phyloP scores from a whole-genome alignment of 768 basidiomycete species.

The Rhodotorula diobovata region DNA sequence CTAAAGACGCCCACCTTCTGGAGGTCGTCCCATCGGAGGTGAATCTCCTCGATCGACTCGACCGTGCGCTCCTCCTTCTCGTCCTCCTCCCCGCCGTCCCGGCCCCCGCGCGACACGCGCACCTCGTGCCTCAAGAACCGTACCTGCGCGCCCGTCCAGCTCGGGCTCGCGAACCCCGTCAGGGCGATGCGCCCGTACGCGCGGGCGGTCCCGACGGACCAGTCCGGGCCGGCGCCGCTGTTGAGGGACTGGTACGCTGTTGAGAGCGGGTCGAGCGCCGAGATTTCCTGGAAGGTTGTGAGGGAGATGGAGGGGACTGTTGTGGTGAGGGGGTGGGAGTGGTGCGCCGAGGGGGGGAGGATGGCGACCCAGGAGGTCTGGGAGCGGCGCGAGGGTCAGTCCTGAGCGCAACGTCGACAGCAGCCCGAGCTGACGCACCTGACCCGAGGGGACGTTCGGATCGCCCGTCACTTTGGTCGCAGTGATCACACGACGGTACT shows the following conservation, averaged over 20 bases:
- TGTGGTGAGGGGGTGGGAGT: not conserved
- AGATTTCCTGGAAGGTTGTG: not conserved
- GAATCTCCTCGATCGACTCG: slow-evolving; percentile 35
- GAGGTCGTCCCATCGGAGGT: slow-evolving; percentile 34
- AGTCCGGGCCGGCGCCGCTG: slow-evolving; percentile 10
- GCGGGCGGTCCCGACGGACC: slow-evolving; percentile 12
- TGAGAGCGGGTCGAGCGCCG: slow-evolving; percentile 14
- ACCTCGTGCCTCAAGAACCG: slow-evolving; percentile 13
- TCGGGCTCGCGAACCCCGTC: slow-evolving; percentile 17
- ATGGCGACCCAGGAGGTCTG: slow-evolving; percentile 18
- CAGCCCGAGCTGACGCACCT: too few relatives aligned
- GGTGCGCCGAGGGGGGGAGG: not conserved
- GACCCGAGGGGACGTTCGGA: slow-evolving; percentile 33
- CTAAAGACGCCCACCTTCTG: slow-evolving; percentile 22
- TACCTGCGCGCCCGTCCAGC: slow-evolving; percentile 13
- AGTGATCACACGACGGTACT: slow-evolving; percentile 2
- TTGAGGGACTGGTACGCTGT: not conserved
- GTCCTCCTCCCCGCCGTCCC: not conserved
- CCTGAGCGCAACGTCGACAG: too few relatives aligned
- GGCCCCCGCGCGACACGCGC: not conserved
- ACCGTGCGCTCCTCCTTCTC: not conserved
- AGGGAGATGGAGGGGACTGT: slow-evolving; percentile 11
- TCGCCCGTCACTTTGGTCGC: slow-evolving; percentile 38
- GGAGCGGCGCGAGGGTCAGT: too few relatives aligned
- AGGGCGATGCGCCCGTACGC: slow-evolving; percentile 29